Base-by-base conservation (phyloP, 306 rosid genomes). In the Astragalus membranaceus region DNA sequence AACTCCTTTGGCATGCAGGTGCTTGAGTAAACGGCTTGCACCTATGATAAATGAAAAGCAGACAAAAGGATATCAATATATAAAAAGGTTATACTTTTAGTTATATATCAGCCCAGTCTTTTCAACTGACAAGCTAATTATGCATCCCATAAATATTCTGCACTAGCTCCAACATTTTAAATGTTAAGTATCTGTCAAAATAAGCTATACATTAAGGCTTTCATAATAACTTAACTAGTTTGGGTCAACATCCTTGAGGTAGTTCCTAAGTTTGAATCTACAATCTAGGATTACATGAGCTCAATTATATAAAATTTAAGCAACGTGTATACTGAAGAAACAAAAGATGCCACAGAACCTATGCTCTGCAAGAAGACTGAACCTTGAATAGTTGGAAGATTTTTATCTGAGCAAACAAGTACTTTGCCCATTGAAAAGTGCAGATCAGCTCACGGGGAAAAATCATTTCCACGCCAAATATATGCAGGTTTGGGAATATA, bases 1-100 rank as follows among this genome's bases (percentile, higher is more conserved):
- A 60, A 94, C 66, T 76, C 97, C 89, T 70, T 87, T 88, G 48
- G 85, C 85, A 79, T 91, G 92, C 56, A 94, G 92, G 82, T 88
- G 90, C 54, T 32, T 77, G 81, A 94, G 67, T 83, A 94, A 79
- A 61, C 85, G 85, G 73, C 89, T 79, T 26, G 88, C 97, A 57
- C 99, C 99, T 94, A 73, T 54, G 10, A 74, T 32, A 54, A 30
- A 74, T 47, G 41, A 69, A 52, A 11, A 60, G 39, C 57, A 61
- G 10, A 29, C 26, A 69, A 36, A 68, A 67, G 35, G 35, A 72
- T 3, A 55, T 59, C 67, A 66, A 23, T 16, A 58, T 8, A 64
- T 49, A 13, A 56, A 59, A 8, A 50, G 14, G 23, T 36, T 15
- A 33, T 55, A 32, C 53, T 72, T 26, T 26, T 26, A 26, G 30